phyloP scores from a whole-genome alignment of 768 basidiomycete species.

The Suillus cothurnatus region DNA sequence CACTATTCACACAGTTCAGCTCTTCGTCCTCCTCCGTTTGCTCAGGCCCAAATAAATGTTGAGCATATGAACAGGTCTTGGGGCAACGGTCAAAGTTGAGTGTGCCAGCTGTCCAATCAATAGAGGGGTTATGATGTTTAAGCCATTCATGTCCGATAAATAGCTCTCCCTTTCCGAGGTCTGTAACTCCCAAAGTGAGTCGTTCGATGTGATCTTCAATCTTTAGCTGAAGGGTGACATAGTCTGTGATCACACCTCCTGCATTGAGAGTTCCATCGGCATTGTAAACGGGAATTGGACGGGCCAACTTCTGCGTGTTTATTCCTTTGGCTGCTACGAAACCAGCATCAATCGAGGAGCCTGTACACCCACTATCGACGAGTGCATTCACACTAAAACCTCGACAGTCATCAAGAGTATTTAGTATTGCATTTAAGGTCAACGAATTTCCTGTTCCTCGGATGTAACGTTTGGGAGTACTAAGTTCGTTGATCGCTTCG shows the following conservation, averaged over 20 bases:
- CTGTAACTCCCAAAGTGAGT: background rate
- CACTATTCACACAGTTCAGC: no score
- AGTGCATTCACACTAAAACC: background rate
- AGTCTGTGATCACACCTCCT: conserved; percentile 15
- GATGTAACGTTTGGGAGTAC: conserved; percentile 5
- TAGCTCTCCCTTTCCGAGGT: conserved; percentile 9
- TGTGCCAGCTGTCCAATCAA: conserved; percentile 2
- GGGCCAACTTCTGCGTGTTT: conserved; percentile 7
- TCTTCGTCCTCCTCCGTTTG: no score
- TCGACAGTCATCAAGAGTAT: background rate
- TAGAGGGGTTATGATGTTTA: background rate
- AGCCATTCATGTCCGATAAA: conserved; percentile 15
- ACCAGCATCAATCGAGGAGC: conserved; percentile 20
- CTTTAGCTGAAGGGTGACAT: background rate
- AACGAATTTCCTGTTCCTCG: no score
- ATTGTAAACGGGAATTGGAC: conserved; percentile 22
- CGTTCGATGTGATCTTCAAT: background rate
- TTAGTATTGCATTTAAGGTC: no score
- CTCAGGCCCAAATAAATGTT: no score
- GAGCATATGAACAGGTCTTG: background rate
- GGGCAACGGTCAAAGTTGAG: conserved; percentile 9
- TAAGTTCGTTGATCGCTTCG: conserved; percentile 13
- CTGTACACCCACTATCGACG: conserved; percentile 26
- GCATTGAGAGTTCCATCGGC: conserved; percentile 18
- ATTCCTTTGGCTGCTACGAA: conserved; percentile 14